phyloP scores from a whole-genome alignment of 2,329 filamentous ascomycete species.

The Helminthosporium solani region DNA sequence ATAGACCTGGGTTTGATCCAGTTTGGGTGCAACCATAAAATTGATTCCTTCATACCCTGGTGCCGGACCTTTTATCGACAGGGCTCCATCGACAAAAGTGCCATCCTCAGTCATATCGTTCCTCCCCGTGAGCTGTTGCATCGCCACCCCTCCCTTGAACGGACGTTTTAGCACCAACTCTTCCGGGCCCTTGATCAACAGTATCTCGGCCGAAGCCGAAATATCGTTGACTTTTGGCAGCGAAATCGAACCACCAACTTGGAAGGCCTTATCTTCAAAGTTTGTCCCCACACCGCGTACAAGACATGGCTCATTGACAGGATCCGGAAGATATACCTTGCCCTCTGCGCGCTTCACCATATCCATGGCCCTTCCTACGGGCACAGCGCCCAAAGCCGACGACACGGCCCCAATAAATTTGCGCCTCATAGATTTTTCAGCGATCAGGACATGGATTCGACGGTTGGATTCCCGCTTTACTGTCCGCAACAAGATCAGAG shows the following conservation, averaged over 20 bases:
- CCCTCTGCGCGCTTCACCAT: constrained; percentile 77
- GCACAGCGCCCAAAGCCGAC: constrained; percentile 80
- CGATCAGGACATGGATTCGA: constrained; percentile 88
- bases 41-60: constrained; percentile 71
- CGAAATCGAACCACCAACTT: constrained; percentile 74
- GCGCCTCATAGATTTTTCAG: constrained; percentile 90
- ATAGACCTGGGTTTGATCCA: constrained; percentile 92
- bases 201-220: constrained; percentile 80
- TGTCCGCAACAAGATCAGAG: constrained; percentile 87
- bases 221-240: constrained; percentile 80
- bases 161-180: constrained; percentile 85
- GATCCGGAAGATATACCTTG: constrained; percentile 84
- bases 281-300: constrained; percentile 78
- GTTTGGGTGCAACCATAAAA: constrained; percentile 87
- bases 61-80: constrained; percentile 53
- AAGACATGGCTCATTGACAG: constrained; percentile 78
- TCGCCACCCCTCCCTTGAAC: constrained; percentile 73
- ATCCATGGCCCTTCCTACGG: constrained; percentile 91
- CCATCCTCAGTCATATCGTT: constrained; percentile 69
- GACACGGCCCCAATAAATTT: constrained; percentile 86
- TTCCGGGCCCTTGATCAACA: constrained; percentile 74
- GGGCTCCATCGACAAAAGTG: constrained; percentile 57
- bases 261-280: constrained; percentile 62
- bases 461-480: constrained; percentile 83
- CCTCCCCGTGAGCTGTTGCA: constrained; percentile 80